These are phyloP conservation scores for Striga asiatica DNA, from an alignment of 257 asterid species.

Conservation along the genomic window DNA sequence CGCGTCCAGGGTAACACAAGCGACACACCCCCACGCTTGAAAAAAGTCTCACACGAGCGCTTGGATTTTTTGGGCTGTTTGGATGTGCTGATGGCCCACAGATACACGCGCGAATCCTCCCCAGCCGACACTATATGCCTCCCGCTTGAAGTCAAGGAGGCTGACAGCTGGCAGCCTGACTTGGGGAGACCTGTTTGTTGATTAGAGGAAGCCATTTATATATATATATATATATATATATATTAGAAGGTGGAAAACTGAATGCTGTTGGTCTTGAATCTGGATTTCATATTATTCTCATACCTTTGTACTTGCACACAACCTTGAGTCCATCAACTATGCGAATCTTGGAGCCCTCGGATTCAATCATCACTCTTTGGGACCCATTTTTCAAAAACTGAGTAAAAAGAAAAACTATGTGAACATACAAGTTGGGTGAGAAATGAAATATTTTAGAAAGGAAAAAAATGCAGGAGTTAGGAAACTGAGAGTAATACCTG, in stretches of 20 bases:
- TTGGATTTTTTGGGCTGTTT: conserved; percentile 36
- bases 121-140: conserved; percentile 68
- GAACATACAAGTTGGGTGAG: not conserved
- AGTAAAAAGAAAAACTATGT: not conserved
- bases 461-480: not conserved
- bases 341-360: conserved; percentile 72
- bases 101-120: conserved; percentile 52
- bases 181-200: conserved; percentile 20
- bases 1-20: conserved; percentile 59
- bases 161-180: conserved; percentile 59
- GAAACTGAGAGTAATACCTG: not conserved
- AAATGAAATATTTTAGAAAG: no score
- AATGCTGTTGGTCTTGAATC: no score
- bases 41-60: conserved; percentile 63
- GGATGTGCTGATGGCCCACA: conserved; percentile 44
- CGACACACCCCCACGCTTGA: conserved; percentile 34
- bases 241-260: no score
- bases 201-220: not conserved
- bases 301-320: conserved; percentile 70
- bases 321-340: conserved; percentile 67
- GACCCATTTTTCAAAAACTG: conserved; percentile 47
- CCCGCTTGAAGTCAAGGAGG: conserved; percentile 54
- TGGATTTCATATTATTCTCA: not conserved
- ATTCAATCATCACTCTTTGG: conserved; percentile 61
- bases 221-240: no score